Percentiles rank a stretch among this genome's conserved stretches.
These are phyloP conservation scores for Globisporangium iwayamae DNA, from an alignment of 352 stramenopile species.

Conservation along the genomic window DNA sequence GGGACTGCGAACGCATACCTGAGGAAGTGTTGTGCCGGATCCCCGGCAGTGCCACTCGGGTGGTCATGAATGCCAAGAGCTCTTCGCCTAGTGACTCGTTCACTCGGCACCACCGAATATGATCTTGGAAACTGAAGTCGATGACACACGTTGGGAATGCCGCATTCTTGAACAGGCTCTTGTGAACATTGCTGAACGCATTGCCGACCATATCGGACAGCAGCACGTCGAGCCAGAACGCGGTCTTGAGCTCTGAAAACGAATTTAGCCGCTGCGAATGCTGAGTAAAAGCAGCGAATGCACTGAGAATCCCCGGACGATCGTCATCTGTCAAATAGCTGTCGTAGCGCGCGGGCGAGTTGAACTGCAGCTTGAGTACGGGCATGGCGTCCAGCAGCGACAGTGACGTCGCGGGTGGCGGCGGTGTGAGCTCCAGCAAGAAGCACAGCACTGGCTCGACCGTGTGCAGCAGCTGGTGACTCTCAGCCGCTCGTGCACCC, in stretches of 20 bases:
- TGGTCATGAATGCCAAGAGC: neutral
- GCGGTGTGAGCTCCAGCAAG: constrained; percentile 2
- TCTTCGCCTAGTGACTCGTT: neutral
- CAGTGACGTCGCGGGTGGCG: neutral
- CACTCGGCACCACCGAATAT: neutral
- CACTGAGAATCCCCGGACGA: neutral
- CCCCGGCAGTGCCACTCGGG: too few species aligned
- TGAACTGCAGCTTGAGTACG: constrained; percentile 5
- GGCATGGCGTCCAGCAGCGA: neutral
- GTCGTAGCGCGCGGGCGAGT: neutral
- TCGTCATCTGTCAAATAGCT: neutral
- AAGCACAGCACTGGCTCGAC: neutral
- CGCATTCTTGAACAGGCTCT: neutral
- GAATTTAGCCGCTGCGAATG: constrained; percentile 2
- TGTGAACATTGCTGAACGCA: neutral
- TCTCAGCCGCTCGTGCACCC: neutral
- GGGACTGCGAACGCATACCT: neutral
- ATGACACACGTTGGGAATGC: neutral
- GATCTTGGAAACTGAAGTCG: neutral
- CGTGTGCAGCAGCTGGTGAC: neutral
- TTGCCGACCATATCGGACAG: neutral
- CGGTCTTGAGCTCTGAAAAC: constrained; percentile 7
- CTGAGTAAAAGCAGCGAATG: neutral
- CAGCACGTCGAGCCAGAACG: constrained; percentile 12
- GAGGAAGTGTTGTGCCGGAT: neutral